Base-by-base conservation (phyloP, 257 asterid genomes). In the Ilex asprella region DNA sequence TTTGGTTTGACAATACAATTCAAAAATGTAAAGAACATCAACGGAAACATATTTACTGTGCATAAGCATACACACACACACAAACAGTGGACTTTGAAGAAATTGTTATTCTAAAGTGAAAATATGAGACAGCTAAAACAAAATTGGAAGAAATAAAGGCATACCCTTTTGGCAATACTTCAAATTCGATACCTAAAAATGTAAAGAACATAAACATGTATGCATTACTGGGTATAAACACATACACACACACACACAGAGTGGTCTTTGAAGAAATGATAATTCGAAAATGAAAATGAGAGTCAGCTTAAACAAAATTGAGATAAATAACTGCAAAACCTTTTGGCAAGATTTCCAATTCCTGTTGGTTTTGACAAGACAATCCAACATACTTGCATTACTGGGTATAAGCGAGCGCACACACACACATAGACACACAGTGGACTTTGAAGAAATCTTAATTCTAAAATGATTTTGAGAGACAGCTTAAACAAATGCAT, bases 271-370 rank as follows among this genome's bases (percentile, higher is more conserved):
- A 21, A 21, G 27, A 30, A 35, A 10, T 63, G 10, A 3, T 2
- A 44, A 49, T 13, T 3, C 10, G 16, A 56, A 29, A 9, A 52
- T 21, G 16, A 51, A 12, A 47, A 58, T 39, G 11, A 16, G 54
- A 54, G 30, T 21, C 31, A 47, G 32, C 95, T 86, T 14, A 46
- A 56, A 55, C 15, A 2, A 35, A 56, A 29, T 54, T 35, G 13
- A 2, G 39, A 51, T 51, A 69, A 8, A 31, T 15, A 31, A 49
- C 62, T 9, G 14, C 16, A 16, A 72, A 85, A 94, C 88, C 59
- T 61, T 70, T 66, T 89, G 96, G 64, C 96, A 89, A 46, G 95
- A 66, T 53, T 79, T 89, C 95, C 96, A 86, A 59, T 80, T 82
- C 69, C 95, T 66, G 57, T 82, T 61, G 61, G 78, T 58, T 63